phyloP scores from a whole-genome alignment of 495 filamentous ascomycete genomes.

The Annulohypoxylon nitens region DNA sequence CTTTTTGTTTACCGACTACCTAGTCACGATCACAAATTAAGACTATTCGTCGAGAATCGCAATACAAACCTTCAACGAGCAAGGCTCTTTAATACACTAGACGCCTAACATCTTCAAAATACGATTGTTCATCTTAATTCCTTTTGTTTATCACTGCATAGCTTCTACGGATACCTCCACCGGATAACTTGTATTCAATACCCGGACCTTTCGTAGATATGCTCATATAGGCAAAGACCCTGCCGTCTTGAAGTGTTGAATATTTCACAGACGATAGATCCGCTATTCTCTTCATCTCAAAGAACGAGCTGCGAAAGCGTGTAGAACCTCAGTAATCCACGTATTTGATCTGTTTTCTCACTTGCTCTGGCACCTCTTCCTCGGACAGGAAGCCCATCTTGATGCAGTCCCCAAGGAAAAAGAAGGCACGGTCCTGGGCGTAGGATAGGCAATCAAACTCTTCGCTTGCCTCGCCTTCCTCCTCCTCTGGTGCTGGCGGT shows the following conservation, averaged over 20 bases:
- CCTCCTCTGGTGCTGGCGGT: conserved; percentile 53
- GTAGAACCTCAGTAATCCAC: conserved; percentile 62
- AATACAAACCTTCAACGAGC: not conserved
- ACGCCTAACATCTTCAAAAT: not conserved
- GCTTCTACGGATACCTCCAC: not conserved
- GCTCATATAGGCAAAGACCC: not conserved
- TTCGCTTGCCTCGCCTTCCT: conserved; percentile 61
- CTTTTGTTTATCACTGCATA: not conserved
- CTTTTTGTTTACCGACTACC: no score
- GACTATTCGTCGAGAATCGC: not conserved
- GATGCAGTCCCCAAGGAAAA: conserved; percentile 93
- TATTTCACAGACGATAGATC: conserved; percentile 7
- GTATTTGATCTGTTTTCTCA: conserved; percentile 70
- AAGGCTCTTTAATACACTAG: not conserved
- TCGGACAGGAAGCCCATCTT: conserved; percentile 74
- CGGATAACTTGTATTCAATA: not conserved
- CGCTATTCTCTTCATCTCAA: not conserved
- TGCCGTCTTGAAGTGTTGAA: conserved; percentile 5
- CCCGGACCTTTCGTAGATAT: not conserved
- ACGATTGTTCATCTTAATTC: not conserved
- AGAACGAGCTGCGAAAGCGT: not conserved
- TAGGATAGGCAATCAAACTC: conserved; percentile 94
- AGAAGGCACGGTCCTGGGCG: conserved; percentile 87
- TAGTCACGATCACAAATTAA: no score
- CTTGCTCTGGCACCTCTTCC: conserved; percentile 77